A percentile compares a stretch with the other conserved stretches of the same genome.
phyloP scores from a whole-genome alignment of 2,329 filamentous ascomycete genomes.

The Fusarium denticulatum region DNA sequence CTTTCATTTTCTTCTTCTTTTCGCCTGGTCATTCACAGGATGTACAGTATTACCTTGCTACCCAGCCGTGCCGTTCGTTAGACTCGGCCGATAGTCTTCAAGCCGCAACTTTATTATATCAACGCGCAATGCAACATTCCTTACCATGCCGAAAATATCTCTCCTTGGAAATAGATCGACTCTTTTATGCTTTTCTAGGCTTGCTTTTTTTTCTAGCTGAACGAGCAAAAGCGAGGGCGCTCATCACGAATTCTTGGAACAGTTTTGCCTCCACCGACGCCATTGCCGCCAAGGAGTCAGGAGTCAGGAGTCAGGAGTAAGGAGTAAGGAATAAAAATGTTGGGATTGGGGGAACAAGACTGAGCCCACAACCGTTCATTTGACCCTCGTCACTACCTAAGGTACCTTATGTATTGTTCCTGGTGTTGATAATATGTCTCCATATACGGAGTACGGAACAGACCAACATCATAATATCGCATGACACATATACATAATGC shows the following conservation, averaged over 20 bases:
- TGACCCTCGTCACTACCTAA: neutral
- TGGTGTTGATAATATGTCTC: neutral
- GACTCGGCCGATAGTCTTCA: constrained; percentile 12
- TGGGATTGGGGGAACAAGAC: neutral
- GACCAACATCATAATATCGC: neutral
- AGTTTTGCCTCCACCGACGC: neutral
- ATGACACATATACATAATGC: neutral
- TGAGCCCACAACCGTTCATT: neutral
- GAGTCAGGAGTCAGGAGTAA: neutral
- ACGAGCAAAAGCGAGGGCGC: neutral
- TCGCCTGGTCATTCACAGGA: neutral
- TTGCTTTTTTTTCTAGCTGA: neutral
- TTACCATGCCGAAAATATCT: constrained; percentile 7
- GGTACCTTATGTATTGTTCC: neutral
- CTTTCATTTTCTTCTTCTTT: constrained; percentile 3
- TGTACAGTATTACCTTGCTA: neutral
- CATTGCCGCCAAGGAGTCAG: neutral
- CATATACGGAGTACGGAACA: neutral
- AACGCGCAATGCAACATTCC: constrained; percentile 28
- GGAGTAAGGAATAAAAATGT: neutral
- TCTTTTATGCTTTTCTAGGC: neutral
- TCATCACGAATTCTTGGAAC: neutral
- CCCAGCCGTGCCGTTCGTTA: constrained; percentile 14
- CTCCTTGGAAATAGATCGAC: constrained; percentile 7
- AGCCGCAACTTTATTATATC: constrained; percentile 26